A percentile compares a stretch with the other conserved stretches of the same genome.
Conservation (phyloP, 352 stramenopile species). For the Phytophthora chlamydospora region DNA sequence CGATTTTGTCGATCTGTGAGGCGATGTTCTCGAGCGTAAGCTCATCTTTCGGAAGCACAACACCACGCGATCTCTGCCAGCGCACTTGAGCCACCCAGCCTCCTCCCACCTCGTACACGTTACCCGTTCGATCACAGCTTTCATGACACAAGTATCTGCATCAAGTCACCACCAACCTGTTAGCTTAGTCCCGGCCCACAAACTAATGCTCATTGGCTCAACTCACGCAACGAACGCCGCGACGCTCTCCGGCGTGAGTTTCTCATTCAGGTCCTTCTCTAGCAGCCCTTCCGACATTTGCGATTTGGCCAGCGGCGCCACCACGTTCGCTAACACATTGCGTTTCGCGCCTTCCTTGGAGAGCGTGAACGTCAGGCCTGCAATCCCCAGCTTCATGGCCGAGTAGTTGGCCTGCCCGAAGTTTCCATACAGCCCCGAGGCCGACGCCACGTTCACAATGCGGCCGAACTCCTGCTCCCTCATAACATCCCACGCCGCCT, state of each 20-base stretch:
- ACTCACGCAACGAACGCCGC: conserved; percentile 77
- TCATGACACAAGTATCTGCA: conserved; percentile 83
- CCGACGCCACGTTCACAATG: conserved; percentile 85
- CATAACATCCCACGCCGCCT: conserved; percentile 82
- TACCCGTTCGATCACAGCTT: conserved; percentile 66
- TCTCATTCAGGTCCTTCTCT: conserved; percentile 63
- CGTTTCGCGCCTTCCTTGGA: conserved; percentile 81
- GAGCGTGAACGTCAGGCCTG: conserved; percentile 91
- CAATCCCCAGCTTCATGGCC: conserved; percentile 91
- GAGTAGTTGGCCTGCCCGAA: conserved; percentile 92
- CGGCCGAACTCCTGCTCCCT: conserved; percentile 82
- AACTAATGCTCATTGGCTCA: background rate
- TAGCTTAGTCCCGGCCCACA: no score
- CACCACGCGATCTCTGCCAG: conserved; percentile 75
- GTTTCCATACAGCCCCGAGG: conserved; percentile 88
- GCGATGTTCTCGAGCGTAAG: conserved; percentile 61
- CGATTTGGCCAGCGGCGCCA: conserved; percentile 81
- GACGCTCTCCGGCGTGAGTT: conserved; percentile 79
- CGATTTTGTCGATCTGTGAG: conserved; percentile 57
- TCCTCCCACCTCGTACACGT: conserved; percentile 85
- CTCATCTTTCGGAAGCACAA: conserved; percentile 54
- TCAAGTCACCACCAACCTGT: conserved; percentile 1
- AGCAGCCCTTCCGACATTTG: conserved; percentile 87
- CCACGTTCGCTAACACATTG: conserved; percentile 83
- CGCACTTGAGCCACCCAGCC: conserved; percentile 80